Evolutionary conservation across 2,329 filamentous ascomycete species (phyloP).

Genomic region (Macrophomina tecta): DNA sequence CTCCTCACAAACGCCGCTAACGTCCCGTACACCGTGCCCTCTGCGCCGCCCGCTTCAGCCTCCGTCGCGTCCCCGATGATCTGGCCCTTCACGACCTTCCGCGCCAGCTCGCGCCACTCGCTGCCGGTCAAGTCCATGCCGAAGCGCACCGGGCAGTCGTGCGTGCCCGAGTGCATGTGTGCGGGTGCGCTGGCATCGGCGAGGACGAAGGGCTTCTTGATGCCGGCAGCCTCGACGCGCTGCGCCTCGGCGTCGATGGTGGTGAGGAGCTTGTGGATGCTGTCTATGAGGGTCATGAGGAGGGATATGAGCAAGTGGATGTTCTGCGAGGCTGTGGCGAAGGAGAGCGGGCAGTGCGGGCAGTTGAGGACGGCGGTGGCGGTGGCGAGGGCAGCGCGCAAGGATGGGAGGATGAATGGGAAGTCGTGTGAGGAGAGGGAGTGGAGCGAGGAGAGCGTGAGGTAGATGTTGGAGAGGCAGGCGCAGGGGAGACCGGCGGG

Average conservation of each 20-base stretch:
- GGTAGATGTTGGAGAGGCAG: constrained; percentile 55
- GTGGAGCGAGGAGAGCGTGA: constrained; percentile 49
- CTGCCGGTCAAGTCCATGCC: constrained; percentile 49
- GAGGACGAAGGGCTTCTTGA: constrained; percentile 51
- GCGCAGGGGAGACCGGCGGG: constrained; percentile 41
- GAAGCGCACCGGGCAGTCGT: constrained; percentile 53
- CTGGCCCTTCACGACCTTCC: constrained; percentile 53
- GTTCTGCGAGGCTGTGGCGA: constrained; percentile 54
- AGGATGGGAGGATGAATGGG: constrained; percentile 48
- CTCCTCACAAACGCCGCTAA: constrained; percentile 48
- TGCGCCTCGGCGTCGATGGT: constrained; percentile 49
- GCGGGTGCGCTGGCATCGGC: constrained; percentile 48
- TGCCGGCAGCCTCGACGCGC: constrained; percentile 38
- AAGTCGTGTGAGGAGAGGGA: constrained; percentile 37
- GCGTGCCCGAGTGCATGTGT: constrained; percentile 51
- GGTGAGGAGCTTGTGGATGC: constrained; percentile 49
- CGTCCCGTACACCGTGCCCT: constrained; percentile 43
- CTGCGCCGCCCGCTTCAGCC: constrained; percentile 29
- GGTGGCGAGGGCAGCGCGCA: constrained; percentile 51
- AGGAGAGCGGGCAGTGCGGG: constrained; percentile 48
- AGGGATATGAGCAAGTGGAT: constrained; percentile 50
- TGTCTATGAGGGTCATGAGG: constrained; percentile 49
- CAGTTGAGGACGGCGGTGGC: constrained; percentile 49
- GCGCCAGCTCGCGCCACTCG: constrained; percentile 53
- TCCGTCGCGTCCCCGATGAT: constrained; percentile 43